A percentile compares a stretch with the other conserved stretches of the same genome.
Conservation (phyloP, 2,329 filamentous ascomycete species). For the Penicillium crustosum region DNA sequence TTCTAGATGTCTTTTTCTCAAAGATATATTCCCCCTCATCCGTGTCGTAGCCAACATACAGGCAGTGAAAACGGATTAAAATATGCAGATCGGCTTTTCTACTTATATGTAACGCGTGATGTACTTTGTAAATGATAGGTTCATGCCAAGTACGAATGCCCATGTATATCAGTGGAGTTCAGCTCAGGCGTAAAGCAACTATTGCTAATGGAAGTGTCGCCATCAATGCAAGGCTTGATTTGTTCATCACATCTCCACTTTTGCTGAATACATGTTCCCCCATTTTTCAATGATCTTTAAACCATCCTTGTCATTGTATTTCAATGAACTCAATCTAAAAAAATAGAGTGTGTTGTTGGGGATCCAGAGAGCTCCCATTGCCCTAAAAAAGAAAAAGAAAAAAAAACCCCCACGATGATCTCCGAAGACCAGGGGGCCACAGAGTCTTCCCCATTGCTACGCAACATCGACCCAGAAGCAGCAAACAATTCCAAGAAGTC, state of each 20-base stretch:
- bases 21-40: no score
- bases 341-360: not conserved
- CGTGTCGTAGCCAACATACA: no score
- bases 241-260: slow-evolving; percentile 2
- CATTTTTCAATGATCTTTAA: not conserved
- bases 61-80: no score
- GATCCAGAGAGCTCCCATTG: not conserved
- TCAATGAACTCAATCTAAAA: not conserved
- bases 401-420: not conserved
- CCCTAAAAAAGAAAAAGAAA: not conserved
- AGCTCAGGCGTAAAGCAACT: not conserved
- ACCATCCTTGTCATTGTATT: not conserved
- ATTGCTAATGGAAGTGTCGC: not conserved
- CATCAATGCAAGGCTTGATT: slow-evolving; percentile 1
- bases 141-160: not conserved
- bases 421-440: not conserved
- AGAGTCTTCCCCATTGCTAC: slow-evolving; percentile 10
- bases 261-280: not conserved
- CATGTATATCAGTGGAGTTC: not conserved
- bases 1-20: no score
- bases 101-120: no score
- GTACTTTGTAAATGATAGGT: no score
- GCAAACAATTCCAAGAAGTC: not conserved
- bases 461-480: slow-evolving; percentile 5
- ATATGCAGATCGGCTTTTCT: no score